Evolutionary conservation across 352 stramenopile genomes (phyloP), one percentile per base, ranked within the genome.

Genomic region (Globisporangium irregulare): DNA sequence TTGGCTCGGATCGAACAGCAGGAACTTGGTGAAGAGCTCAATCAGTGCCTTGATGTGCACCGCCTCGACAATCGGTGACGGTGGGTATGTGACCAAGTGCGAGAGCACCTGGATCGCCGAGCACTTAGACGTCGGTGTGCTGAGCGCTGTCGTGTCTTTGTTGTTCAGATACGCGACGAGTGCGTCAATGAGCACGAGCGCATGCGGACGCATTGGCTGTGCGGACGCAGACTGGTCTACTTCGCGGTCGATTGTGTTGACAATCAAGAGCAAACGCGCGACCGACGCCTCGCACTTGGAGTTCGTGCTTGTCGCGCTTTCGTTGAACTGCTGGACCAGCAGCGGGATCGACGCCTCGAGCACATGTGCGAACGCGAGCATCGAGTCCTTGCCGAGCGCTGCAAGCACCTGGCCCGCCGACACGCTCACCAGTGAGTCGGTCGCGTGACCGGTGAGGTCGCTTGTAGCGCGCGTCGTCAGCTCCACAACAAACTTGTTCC

Each of bases 401-500:
- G 80, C 81, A 10, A 96, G 73, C 53, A 93, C 81, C 6, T 85
- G 74, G 46, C 86, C 84, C 8, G 88, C 88, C 20, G 86, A 93
- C 8, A 88, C 79, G 62, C 85, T 91, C 43, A 91, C 83, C 63
- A 96, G 79, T 22, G 88, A 96, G 67, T 96, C 86, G 3, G 84
- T 71, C n/a, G 88, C 84, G 62, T 95, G 75, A 25, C 87, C 82
- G 14, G 74, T 68, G 53, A 96, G 70, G 60, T 96, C 84, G 7
- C 84, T 74, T 4, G 74, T 82, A 9, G 87, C 82, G 51, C 86
- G 84, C 27, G 83, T 81, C 14, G 82, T 90, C 32, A 93, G 74
- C 56, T 92, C 84, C 27, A 93, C 84, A 8, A 96, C 85, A 72
- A 94, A 94, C 66, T 94, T 91, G 69, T 71, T 92, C 88, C 88